Percentiles rank a stretch among this genome's conserved stretches.
Conservation (phyloP, 495 filamentous ascomycete species). For the Trichoderma parareesei region DNA sequence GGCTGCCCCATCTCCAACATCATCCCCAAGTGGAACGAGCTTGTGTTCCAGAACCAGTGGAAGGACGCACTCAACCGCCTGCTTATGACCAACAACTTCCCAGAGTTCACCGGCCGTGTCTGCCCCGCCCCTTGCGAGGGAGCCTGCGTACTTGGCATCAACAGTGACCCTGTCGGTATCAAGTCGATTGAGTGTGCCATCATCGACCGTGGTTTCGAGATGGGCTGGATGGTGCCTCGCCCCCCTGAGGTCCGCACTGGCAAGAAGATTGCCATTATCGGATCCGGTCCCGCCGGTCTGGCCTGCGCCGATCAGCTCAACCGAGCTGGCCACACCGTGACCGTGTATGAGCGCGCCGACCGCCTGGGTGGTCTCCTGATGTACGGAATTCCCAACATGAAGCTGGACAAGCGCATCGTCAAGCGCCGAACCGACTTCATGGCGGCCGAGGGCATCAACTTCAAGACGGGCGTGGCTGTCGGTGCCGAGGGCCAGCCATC, state of each 20-base stretch:
- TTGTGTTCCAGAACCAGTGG: conserved; percentile 90
- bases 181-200: conserved; percentile 99
- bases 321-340: conserved; percentile 82
- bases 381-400: conserved; percentile 99
- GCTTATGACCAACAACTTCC: conserved; percentile 99
- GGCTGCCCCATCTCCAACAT: conserved; percentile 99
- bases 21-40: conserved; percentile 98
- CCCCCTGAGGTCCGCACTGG: conserved; percentile 76
- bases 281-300: conserved; percentile 89
- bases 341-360: conserved; percentile 93
- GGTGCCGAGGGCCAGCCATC: conserved; percentile 62
- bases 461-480: conserved; percentile 67
- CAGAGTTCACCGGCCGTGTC: conserved; percentile 96
- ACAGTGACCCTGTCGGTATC: conserved; percentile 95
- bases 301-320: conserved; percentile 94
- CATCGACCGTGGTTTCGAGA: conserved; percentile 98
- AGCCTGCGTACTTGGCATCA: conserved; percentile 96
- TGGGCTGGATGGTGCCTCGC: conserved; percentile 94
- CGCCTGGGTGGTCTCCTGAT: conserved; percentile 91
- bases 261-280: conserved; percentile 87
- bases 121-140: conserved; percentile 98
- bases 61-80: conserved; percentile 89
- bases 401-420: conserved; percentile 97
- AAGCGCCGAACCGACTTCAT: conserved; percentile 95
- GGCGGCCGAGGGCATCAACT: conserved; percentile 82